These are phyloP conservation scores for Stylosanthes scabra DNA, from an alignment of 331 rosid species.

Conservation along the genomic window DNA sequence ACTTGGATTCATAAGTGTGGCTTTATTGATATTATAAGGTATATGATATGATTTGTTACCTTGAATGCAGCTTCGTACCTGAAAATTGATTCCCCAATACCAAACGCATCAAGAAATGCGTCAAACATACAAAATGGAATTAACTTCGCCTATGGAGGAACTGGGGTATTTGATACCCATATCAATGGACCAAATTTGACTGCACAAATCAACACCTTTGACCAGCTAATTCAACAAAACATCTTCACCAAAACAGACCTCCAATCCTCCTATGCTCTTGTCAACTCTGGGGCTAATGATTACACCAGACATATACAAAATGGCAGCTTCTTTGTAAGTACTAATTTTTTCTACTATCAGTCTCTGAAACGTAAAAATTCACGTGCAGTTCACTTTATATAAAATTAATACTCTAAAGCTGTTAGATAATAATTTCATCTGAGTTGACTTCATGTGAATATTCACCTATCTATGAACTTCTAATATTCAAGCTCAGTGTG, in stretches of 20 bases:
- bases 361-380: too few relatives aligned
- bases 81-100: conserved; percentile 37
- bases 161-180: conserved; percentile 41
- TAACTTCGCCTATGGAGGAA: conserved; percentile 54
- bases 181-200: conserved; percentile 46
- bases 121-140: conserved; percentile 36
- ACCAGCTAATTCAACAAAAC: conserved; percentile 43
- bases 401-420: too few relatives aligned
- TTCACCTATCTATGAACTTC: too few relatives aligned
- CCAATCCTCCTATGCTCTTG: conserved; percentile 37
- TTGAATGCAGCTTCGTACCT: conserved; percentile 43
- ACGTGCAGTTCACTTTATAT: too few relatives aligned
- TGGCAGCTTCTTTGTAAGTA: conserved; percentile 28
- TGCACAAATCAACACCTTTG: conserved; percentile 42
- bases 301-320: conserved; percentile 16
- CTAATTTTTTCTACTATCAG: too few relatives aligned
- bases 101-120: conserved; percentile 22
- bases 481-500: too few relatives aligned
- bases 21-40: too few relatives aligned
- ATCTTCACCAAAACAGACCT: conserved; percentile 41
- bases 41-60: too few relatives aligned
- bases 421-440: too few relatives aligned
- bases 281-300: conserved; percentile 42
- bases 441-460: too few relatives aligned
- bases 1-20: too few relatives aligned